A percentile compares a stretch with the other conserved stretches of the same genome.
Conservation (phyloP, 2,329 filamentous ascomycete genomes). For the Diaporthe amygdali region DNA sequence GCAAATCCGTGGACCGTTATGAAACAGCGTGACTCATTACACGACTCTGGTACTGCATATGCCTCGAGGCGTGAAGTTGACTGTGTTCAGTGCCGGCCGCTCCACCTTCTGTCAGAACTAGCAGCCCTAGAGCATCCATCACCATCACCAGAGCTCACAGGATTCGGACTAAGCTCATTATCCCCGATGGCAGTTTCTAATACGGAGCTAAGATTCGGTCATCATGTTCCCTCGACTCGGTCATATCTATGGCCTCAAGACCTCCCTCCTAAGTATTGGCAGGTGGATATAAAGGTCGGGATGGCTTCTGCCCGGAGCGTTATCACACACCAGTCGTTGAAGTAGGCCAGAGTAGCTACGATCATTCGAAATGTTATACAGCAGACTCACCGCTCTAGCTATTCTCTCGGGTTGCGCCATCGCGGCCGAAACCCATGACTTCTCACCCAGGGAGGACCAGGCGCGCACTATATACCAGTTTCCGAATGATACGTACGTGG, state of each 20-base stretch:
- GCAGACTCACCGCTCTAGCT: not conserved
- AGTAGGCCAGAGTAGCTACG: not conserved
- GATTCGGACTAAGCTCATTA: not conserved
- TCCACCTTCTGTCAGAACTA: not conserved
- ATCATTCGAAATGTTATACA: not conserved
- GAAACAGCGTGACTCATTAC: not conserved
- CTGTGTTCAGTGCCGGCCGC: not conserved
- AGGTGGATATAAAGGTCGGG: not conserved
- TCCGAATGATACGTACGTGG: constrained; percentile 27
- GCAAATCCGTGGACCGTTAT: not conserved
- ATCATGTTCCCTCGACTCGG: not conserved
- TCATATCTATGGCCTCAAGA: not conserved
- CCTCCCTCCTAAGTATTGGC: not conserved
- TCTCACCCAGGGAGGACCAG: not conserved
- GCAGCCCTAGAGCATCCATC: not conserved
- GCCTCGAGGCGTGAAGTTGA: not conserved
- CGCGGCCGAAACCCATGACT: not conserved
- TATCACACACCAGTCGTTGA: not conserved
- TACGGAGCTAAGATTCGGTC: not conserved
- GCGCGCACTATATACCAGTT: constrained; percentile 20
- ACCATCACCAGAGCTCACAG: not conserved
- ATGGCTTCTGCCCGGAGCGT: not conserved
- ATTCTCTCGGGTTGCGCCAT: not conserved
- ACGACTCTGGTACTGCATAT: not conserved
- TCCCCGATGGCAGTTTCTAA: not conserved